A percentile compares a stretch with the other conserved stretches of the same genome.
phyloP scores from a whole-genome alignment of 306 rosid species.

The Lathyrus sativus region DNA sequence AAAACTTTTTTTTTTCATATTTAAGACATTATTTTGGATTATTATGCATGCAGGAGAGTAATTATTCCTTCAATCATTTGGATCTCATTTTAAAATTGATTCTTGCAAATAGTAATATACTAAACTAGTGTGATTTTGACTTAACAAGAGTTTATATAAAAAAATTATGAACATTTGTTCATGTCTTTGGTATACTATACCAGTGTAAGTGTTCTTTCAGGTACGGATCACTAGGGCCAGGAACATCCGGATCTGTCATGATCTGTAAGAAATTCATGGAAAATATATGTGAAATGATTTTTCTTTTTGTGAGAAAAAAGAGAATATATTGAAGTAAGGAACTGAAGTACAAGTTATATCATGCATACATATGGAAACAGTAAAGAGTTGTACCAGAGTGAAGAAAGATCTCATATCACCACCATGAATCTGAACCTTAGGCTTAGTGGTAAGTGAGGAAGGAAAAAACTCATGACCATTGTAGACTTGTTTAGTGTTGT shows the following conservation, averaged over 20 bases:
- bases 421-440: conserved; percentile 84
- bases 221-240: conserved; percentile 98
- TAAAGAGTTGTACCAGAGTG: conserved; percentile 60
- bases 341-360: background rate
- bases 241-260: conserved; percentile 94
- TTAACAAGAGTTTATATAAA: background rate
- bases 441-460: conserved; percentile 57
- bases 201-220: conserved; percentile 89
- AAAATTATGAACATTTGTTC: background rate
- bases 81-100: background rate
- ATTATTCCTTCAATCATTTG: background rate
- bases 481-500: conserved; percentile 63
- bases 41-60: background rate
- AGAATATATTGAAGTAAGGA: background rate
- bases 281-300: background rate
- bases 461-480: conserved; percentile 86
- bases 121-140: background rate
- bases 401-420: conserved; percentile 87
- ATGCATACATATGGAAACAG: background rate
- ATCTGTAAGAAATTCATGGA: conserved; percentile 45
- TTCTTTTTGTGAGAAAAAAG: background rate
- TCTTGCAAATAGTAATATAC: no score
- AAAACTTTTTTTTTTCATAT: background rate
- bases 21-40: background rate
- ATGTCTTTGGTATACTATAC: conserved; percentile 36